These are phyloP conservation scores for Umbelopsis sp. DNA, from an alignment of 192 early-diverging fungal species.

Conservation along the genomic window DNA sequence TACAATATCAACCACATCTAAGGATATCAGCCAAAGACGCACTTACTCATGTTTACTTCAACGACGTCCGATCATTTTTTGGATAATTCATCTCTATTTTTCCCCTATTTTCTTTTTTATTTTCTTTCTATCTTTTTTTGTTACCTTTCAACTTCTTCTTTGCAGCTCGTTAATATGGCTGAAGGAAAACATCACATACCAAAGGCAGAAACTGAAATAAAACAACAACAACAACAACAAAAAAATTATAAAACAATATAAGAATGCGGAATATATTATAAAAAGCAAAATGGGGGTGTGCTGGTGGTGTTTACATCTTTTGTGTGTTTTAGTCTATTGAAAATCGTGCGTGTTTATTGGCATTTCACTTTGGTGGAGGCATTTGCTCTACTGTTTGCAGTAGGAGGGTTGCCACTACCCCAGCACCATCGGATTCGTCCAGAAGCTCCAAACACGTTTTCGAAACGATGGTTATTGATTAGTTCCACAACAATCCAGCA, in stretches of 20 bases:
- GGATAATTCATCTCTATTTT: conserved; percentile 2
- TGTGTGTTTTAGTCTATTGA: too few relatives aligned
- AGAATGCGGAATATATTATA: too few relatives aligned
- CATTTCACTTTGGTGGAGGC: neutral
- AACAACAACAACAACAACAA: too few relatives aligned
- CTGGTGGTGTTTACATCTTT: too few relatives aligned
- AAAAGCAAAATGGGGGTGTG: too few relatives aligned
- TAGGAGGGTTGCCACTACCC: conserved; percentile 39
- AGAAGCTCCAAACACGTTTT: conserved; percentile 48
- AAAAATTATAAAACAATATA: too few relatives aligned
- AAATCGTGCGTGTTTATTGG: too few relatives aligned
- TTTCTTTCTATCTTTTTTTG: too few relatives aligned
- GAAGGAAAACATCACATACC: too few relatives aligned
- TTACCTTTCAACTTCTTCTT: too few relatives aligned
- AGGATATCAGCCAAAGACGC: conserved; percentile 70
- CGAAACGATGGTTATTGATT: conserved; percentile 49
- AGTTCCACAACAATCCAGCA: conserved; percentile 70
- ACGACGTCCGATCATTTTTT: conserved; percentile 42
- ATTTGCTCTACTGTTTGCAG: neutral
- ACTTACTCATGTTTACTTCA: conserved; percentile 63
- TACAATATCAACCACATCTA: conserved; percentile 73
- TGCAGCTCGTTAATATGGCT: too few relatives aligned
- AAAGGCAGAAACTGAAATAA: too few relatives aligned
- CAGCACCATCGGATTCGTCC: conserved; percentile 54
- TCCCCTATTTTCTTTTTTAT: neutral